phyloP scores from a whole-genome alignment of 1,284 basidiomycete genomes.

The Ceraceosorus guamensis region DNA sequence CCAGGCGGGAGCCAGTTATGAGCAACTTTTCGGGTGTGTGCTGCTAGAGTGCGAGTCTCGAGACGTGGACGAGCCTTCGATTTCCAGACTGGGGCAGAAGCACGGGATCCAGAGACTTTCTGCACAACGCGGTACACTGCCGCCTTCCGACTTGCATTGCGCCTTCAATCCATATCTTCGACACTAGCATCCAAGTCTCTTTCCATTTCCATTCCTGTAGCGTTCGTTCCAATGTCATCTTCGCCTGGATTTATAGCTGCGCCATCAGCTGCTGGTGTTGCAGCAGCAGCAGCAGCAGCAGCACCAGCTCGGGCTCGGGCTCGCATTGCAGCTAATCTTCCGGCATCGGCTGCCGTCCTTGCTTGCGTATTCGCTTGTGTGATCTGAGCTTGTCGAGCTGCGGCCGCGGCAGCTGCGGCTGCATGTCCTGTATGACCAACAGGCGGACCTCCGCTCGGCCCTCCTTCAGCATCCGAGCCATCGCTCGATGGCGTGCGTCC shows the following conservation, averaged over 20 bases:
- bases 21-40: background rate
- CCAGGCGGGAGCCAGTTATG: background rate
- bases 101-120: background rate
- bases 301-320: background rate
- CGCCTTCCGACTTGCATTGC: no score
- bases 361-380: no score
- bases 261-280: background rate
- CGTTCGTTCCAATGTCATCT: background rate
- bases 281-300: background rate
- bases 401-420: background rate
- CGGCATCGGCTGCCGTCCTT: no score
- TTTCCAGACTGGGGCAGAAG: background rate
- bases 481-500: background rate
- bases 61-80: background rate
- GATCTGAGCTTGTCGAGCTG: background rate
- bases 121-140: no score
- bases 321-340: no score
- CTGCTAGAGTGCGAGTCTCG: background rate
- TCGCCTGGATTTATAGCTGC: background rate
- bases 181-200: background rate
- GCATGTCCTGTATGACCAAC: background rate
- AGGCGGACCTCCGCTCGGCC: background rate
- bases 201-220: background rate
- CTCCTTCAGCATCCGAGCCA: background rate
- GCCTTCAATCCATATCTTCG: background rate